Evolutionary conservation across 164 flowering plant genomes (phyloP), one percentile per base, ranked within the genome.

Genomic region (Cinnamomum chago): DNA sequence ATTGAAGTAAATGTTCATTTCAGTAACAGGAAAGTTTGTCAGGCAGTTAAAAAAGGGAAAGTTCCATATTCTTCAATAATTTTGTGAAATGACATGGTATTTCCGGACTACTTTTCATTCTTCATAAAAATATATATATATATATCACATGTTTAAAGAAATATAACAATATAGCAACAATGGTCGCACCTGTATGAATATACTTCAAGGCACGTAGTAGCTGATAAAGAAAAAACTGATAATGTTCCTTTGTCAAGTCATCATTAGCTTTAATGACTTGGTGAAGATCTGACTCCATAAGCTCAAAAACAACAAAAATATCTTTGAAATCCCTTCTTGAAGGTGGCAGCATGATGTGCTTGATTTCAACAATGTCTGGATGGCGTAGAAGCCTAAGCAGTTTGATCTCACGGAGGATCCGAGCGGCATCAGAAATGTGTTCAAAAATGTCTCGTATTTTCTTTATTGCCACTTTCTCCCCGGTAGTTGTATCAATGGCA

Each of bases 231-330:
- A 94, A 94, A 83, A 94, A 94, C 82, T 92, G 98, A 79, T 92
- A 87, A 72, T 94, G 98, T 74, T 94, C 97, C 64, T 78, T 69
- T 1, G 98, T 94, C 85, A 94, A 84, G 80, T 91, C 93, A 83
- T 89, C 93, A 85, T 93, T 93, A 70, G 96, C 98, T 78, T 93
- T 93, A 67, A 93, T 93, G 70, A 93, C 96, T 84, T 90, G 96
- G 77, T 93, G 98, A 60, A 93, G 90, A 84, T 93, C 98, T 25
- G 98, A 93, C 72, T 93, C 98, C 98, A 93, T 93, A 40, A 93
- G 89, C 85, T 93, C 98, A 88, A 93, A 93, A 77, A 93, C 94
- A 70, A 93, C 95, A 85, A 86, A 93, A 77, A 93, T 89, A 85
- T 93, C 97, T 75, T 89, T 91, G 58, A 93, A 93, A 13, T 90